phyloP scores from a whole-genome alignment of 352 stramenopile genomes.

The Phytophthora cryptogea region DNA sequence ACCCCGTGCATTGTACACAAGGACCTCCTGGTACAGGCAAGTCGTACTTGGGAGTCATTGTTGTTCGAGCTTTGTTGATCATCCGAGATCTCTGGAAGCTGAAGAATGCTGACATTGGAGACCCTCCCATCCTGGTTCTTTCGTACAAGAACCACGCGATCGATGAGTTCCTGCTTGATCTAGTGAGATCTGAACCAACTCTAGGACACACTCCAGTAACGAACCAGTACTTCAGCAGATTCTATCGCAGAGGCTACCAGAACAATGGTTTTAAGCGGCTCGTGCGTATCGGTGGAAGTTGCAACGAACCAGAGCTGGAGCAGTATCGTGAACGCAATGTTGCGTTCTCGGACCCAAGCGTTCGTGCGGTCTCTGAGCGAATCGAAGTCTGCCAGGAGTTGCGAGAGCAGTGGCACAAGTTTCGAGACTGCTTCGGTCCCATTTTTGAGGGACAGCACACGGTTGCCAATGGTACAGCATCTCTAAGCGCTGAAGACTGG shows the following conservation, averaged over 20 bases:
- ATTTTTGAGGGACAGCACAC: constrained; percentile 33
- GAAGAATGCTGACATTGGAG: constrained; percentile 62
- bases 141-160: constrained; percentile 92
- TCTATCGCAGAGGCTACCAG: constrained; percentile 29
- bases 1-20: constrained; percentile 88
- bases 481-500: constrained; percentile 13
- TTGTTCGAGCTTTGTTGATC: constrained; percentile 80
- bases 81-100: constrained; percentile 75
- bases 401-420: constrained; percentile 41
- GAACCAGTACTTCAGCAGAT: constrained; percentile 22
- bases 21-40: constrained; percentile 89
- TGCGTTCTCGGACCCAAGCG: constrained; percentile 30
- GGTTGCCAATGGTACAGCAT: constrained; percentile 7
- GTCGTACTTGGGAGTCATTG: constrained; percentile 87
- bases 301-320: constrained; percentile 58
- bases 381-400: constrained; percentile 43
- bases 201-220: constrained; percentile 27
- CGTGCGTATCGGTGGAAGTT: constrained; percentile 70
- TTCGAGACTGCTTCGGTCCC: constrained; percentile 36
- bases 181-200: constrained; percentile 58
- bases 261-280: constrained; percentile 45
- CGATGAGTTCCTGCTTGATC: constrained; percentile 84
- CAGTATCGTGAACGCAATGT: constrained; percentile 49
- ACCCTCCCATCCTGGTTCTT: constrained; percentile 80
- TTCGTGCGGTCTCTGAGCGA: constrained; percentile 22